Evolutionary conservation across 106 monocot species (phyloP).

Genomic region (Cymbidium sinense): DNA sequence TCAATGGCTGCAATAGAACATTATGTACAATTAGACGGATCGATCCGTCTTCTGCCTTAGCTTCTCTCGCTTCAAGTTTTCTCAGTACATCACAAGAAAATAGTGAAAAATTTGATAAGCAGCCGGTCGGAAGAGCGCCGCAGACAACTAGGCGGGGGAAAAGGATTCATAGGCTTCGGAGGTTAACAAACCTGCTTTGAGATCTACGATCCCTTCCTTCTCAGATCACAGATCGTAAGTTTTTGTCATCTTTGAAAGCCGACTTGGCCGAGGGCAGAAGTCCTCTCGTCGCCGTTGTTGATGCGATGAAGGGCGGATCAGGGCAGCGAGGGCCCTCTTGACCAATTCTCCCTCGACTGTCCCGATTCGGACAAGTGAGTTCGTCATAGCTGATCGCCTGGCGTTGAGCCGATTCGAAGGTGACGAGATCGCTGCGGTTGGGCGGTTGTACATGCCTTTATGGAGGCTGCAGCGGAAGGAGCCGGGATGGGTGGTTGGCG

Average conservation of each 20-base stretch:
- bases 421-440: slow-evolving; percentile 9
- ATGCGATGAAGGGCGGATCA: slow-evolving; percentile 82
- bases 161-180: background rate
- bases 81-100: background rate
- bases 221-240: slow-evolving; percentile 29
- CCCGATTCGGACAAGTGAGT: slow-evolving; percentile 80
- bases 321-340: slow-evolving; percentile 64
- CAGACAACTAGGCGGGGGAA: background rate
- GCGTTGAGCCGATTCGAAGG: slow-evolving; percentile 55
- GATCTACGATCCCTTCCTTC: background rate
- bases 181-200: slow-evolving; percentile 37
- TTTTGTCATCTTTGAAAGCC: slow-evolving; percentile 72
- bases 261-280: slow-evolving; percentile 72
- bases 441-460: background rate
- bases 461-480: slow-evolving; percentile 20
- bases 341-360: slow-evolving; percentile 83
- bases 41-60: background rate
- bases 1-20: background rate
- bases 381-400: slow-evolving; percentile 76
- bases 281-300: slow-evolving; percentile 48
- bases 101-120: background rate
- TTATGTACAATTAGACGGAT: slow-evolving; percentile 9
- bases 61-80: background rate
- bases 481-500: slow-evolving; percentile 17
- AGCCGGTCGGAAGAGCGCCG: background rate